Conservation (phyloP, 306 rosid genomes). For the Begonia peltatifolia region DNA sequence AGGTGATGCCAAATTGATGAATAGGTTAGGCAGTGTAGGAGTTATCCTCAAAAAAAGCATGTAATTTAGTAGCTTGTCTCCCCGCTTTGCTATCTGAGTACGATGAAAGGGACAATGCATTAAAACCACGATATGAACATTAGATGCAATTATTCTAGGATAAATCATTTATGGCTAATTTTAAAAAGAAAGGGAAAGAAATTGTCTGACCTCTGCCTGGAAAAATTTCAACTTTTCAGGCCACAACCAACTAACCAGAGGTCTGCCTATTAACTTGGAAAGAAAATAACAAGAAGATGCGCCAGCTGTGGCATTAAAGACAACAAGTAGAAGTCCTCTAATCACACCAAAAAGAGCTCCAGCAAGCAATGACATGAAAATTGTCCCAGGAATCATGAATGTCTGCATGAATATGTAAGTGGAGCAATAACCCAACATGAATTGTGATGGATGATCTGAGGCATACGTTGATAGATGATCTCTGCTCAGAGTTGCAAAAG, state of each 20-base stretch:
- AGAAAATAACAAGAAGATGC: conserved; percentile 78
- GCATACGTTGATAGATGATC: conserved; percentile 60
- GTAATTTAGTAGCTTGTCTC: conserved; percentile 87
- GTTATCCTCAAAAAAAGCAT: conserved; percentile 94
- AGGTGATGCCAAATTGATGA: conserved; percentile 96
- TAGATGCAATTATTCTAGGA: too few species aligned
- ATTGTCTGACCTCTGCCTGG: conserved; percentile 61
- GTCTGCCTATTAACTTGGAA: conserved; percentile 87
- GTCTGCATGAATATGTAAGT: conserved; percentile 98
- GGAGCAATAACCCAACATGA: conserved; percentile 85
- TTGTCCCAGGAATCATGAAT: conserved; percentile 95
- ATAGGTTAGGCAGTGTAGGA: conserved; percentile 91
- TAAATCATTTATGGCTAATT: not conserved
- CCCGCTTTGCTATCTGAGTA: conserved; percentile 73
- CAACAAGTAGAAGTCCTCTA: conserved; percentile 66
- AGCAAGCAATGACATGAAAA: conserved; percentile 92
- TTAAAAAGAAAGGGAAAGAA: not conserved
- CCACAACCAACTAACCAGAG: conserved; percentile 87
- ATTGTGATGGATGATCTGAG: conserved; percentile 43
- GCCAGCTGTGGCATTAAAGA: conserved; percentile 88
- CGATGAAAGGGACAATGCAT: conserved; percentile 5
- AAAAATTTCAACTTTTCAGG: conserved; percentile 75
- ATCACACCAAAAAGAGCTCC: conserved; percentile 89
- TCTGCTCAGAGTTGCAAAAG: conserved; percentile 21
- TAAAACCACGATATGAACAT: not conserved